phyloP scores from a whole-genome alignment of 192 early-diverging fungal genomes.

The Phlyctochytrium bullatum region DNA sequence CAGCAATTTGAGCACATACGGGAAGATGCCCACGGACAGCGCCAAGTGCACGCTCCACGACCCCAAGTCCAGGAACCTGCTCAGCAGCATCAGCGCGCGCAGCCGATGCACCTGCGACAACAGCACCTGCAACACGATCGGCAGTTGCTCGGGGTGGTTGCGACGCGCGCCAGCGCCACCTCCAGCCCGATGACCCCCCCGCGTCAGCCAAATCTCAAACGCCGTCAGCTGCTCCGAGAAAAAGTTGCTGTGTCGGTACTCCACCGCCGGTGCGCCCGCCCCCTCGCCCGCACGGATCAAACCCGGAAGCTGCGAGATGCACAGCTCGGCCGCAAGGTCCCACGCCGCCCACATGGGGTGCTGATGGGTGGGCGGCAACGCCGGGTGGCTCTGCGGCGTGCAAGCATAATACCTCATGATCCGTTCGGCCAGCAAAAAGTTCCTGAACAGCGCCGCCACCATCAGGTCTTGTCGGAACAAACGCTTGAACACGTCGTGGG shows the following conservation, averaged over 20 bases:
- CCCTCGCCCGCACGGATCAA: constrained; percentile 50
- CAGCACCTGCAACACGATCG: constrained; percentile 94
- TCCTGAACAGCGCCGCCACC: constrained; percentile 91
- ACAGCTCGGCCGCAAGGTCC: constrained; percentile 93
- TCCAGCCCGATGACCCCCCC: constrained; percentile 38
- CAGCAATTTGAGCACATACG: constrained; percentile 93
- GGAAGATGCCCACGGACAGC: constrained; percentile 92
- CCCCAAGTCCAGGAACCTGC: constrained; percentile 87
- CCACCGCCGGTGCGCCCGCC: constrained; percentile 32
- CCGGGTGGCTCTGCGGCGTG: constrained; percentile 84
- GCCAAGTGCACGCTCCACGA: constrained; percentile 94
- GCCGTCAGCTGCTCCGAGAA: constrained; percentile 97
- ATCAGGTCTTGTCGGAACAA: constrained; percentile 93
- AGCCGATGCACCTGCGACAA: constrained; percentile 92
- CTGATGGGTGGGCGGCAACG: constrained; percentile 84
- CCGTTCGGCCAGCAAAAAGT: constrained; percentile 92
- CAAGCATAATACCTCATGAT: constrained; percentile 95
- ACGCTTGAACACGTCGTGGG: constrained; percentile 83
- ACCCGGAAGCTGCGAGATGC: constrained; percentile 83
- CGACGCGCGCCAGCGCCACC: no score
- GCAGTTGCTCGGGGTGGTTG: constrained; percentile 83
- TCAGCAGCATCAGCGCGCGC: constrained; percentile 87
- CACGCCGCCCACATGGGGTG: constrained; percentile 96
- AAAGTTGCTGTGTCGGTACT: constrained; percentile 82
- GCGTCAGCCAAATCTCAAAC: constrained; percentile 93